Conservation (phyloP, 176 grass and related monocot genomes). For the Avena sativa region DNA sequence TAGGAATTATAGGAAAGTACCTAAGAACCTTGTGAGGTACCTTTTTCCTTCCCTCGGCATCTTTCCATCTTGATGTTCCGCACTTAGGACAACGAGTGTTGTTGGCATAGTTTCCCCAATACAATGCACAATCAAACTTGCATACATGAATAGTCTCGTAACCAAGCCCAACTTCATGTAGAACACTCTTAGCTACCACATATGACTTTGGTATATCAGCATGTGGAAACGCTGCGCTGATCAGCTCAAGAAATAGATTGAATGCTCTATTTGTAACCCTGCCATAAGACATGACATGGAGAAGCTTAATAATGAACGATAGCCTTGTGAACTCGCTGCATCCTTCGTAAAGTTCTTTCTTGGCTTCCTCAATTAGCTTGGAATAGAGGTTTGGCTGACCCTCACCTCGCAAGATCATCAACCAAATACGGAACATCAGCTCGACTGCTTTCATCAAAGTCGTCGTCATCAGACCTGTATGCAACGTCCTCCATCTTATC, state of each 20-base stretch:
- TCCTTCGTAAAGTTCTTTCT: slow-evolving; percentile 10
- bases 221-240: neutral
- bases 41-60: neutral
- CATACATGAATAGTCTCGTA: slow-evolving; percentile 4
- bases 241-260: neutral
- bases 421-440: neutral
- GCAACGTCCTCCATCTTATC: neutral
- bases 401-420: neutral
- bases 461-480: neutral
- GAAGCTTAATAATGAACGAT: slow-evolving; percentile 6
- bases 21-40: slow-evolving; percentile 4
- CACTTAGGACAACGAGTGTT: neutral
- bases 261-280: neutral
- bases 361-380: slow-evolving; percentile 2
- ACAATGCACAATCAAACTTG: slow-evolving; percentile 13
- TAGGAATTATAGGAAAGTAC: slow-evolving; percentile 12
- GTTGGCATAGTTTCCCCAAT: neutral
- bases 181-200: neutral
- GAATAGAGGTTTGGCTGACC: neutral
- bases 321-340: neutral
- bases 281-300: neutral
- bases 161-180: neutral
- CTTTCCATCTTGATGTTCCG: slow-evolving; percentile 11
- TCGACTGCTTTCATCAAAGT: neutral
- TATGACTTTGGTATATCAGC: slow-evolving; percentile 5